Evolutionary conservation across 345 rosid species (phyloP), one percentile per base, ranked within the genome.

Genomic region (Xanthoceras sorbifolium): DNA sequence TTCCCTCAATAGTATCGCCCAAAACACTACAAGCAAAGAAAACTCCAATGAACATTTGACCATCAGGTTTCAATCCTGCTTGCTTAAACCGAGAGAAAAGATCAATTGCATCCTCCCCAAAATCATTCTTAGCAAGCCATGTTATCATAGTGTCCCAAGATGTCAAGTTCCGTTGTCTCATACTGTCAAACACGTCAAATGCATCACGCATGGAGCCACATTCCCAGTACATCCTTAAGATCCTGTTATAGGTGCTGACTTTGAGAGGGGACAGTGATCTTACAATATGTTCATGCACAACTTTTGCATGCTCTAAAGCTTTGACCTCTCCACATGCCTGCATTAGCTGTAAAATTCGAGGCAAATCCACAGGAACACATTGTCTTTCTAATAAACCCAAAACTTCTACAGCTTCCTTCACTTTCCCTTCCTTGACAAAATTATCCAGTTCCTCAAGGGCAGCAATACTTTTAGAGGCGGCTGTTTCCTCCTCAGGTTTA

Each of bases 21-120:
- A 89, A 64, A 31, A 83, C 82, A 65, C 85, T 77, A 79, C 97
- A 95, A 9, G 96, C 84, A 40, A 80, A 89, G 82, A 95, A 90
- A 3, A 93, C 79, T 3, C 89, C 81, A 50, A 85, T 69, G 64
- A 85, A 93, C 71, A 95, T 74, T 66, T 82, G 79, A 23, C 87
- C 85, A 23, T 92, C 87, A 0, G 96, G 97, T 76, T 77, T 84
- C 69, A 86, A 73, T 63, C 93, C 97, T 36, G 85, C 83, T 66
- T 79, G 83, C 81, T 89, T 95, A 75, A 93, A 95, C 12, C 81
- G 80, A 77, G 77, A 60, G 78, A 92, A 93, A 75, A 92, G 77
- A 73, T 95, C 96, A 57, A 95, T 82, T 46, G 92, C 94, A 64
- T 95, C 96, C 86, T 95, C 97, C 76, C 92, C 98, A 9, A 82